A percentile compares a stretch with the other conserved stretches of the same genome.
Evolutionary conservation across 2,329 filamentous ascomycete species (phyloP).

Genomic region (Cordyceps javanica): DNA sequence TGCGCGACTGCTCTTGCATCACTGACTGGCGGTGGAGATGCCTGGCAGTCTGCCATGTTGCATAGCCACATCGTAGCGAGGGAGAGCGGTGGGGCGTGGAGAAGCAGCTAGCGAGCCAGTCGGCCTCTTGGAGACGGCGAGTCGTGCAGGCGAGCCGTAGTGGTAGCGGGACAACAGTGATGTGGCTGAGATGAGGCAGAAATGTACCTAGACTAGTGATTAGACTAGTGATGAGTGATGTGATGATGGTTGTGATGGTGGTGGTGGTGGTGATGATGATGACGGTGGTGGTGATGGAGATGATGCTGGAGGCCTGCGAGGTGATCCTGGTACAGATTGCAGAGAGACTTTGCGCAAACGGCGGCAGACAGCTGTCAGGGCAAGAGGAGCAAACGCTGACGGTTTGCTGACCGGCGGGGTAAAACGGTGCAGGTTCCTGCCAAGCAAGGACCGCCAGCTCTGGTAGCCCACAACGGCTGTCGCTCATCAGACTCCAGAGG

Average conservation of each 20-base stretch:
- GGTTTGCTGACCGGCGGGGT: too few relatives aligned
- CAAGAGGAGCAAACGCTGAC: neutral
- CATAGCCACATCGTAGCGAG: neutral
- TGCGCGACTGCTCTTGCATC: neutral
- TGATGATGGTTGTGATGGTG: neutral
- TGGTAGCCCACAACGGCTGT: neutral
- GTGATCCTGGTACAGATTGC: neutral
- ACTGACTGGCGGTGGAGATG: neutral
- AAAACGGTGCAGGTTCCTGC: too few relatives aligned
- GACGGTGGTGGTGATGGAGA: neutral
- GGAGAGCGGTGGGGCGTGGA: neutral
- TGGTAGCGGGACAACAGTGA: neutral
- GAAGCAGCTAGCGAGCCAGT: neutral
- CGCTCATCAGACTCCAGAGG: too few relatives aligned
- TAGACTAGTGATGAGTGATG: neutral
- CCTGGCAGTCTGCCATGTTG: neutral
- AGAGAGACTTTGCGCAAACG: neutral
- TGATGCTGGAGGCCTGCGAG: neutral
- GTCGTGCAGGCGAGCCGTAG: neutral
- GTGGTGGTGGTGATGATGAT: neutral
- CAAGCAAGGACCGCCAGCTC: neutral
- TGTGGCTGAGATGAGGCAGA: neutral
- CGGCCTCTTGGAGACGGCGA: neutral
- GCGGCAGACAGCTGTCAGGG: neutral
- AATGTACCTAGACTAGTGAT: neutral